phyloP scores from a whole-genome alignment of 257 asterid species.

The Solanum megistacrolobum region DNA sequence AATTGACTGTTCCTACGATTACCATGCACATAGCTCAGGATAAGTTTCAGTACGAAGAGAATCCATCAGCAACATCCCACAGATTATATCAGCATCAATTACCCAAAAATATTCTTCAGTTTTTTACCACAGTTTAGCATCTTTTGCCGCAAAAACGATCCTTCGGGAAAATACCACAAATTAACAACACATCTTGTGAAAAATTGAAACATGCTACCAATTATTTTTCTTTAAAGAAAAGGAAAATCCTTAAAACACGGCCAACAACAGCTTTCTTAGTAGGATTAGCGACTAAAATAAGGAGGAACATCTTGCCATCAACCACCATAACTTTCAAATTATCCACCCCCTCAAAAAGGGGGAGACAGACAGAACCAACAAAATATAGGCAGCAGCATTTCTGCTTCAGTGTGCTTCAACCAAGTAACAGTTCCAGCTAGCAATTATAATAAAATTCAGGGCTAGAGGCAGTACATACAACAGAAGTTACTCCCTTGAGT shows the following conservation, averaged over 20 bases:
- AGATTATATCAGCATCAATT: neutral
- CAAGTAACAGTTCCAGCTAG: neutral
- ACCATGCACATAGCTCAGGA: neutral
- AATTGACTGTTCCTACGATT: neutral
- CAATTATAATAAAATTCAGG: neutral
- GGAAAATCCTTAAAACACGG: neutral
- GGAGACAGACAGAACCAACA: neutral
- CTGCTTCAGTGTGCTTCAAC: neutral
- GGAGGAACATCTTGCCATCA: neutral
- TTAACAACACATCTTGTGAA: neutral
- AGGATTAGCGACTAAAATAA: neutral
- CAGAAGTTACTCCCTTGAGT: conserved; percentile 83
- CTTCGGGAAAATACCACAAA: neutral
- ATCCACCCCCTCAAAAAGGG: neutral
- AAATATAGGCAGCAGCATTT: neutral
- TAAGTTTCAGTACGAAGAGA: neutral
- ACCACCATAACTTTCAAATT: neutral
- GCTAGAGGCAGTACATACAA: conserved; percentile 42
- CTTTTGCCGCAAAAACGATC: neutral
- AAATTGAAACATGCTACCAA: neutral
- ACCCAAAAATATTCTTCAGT: neutral
- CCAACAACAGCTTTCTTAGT: neutral
- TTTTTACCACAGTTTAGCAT: neutral
- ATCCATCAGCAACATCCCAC: neutral
- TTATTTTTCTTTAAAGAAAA: neutral